Evolutionary conservation across 2,329 filamentous ascomycete genomes (phyloP).

Genomic region (Aspergillus sojae): DNA sequence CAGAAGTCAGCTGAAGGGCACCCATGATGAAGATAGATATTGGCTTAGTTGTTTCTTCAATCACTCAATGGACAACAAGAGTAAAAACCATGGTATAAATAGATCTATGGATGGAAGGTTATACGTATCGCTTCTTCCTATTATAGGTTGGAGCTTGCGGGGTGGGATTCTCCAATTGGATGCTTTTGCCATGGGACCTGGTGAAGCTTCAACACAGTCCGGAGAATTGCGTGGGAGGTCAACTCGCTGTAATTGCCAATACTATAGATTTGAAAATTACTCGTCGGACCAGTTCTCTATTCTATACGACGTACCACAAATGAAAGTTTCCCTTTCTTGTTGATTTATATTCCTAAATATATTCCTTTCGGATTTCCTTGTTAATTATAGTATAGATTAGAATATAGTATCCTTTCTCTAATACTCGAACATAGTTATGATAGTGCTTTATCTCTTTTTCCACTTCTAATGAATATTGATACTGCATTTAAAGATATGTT

Average conservation of each 20-base stretch:
- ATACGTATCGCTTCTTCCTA: neutral
- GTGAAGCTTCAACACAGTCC: neutral
- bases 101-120: neutral
- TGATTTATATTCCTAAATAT: no score
- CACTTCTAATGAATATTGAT: no score
- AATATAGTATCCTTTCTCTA: no score
- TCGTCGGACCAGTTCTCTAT: no score
- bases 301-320: no score
- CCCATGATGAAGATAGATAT: slow-evolving; percentile 5
- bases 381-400: no score
- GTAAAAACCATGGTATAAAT: neutral
- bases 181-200: neutral
- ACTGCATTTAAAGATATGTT: no score
- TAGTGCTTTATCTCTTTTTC: no score
- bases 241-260: neutral
- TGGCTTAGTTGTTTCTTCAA: neutral
- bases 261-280: neutral
- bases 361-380: no score
- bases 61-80: neutral
- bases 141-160: neutral
- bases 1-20: slow-evolving; percentile 6
- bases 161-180: neutral
- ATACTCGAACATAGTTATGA: no score
- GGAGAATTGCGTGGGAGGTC: neutral
- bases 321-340: no score